Evolutionary conservation across 331 rosid species (phyloP).

Genomic region (Pyrus hybrid): DNA sequence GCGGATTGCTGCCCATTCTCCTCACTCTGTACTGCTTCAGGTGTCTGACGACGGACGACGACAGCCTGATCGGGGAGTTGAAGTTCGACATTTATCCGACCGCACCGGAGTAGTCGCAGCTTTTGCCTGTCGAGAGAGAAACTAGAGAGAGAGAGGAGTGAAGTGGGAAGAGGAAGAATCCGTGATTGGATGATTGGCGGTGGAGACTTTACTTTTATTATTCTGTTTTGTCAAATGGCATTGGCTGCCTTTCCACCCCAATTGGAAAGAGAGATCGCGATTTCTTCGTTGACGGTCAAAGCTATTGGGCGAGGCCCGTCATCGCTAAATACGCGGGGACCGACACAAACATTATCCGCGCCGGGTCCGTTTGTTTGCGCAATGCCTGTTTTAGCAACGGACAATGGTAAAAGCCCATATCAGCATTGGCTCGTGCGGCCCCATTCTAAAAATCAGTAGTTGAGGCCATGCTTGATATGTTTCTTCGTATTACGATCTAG

Average conservation of each 20-base stretch:
- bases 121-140: background rate
- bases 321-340: background rate
- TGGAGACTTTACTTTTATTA: background rate
- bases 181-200: background rate
- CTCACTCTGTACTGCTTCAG: slow-evolving; percentile 28
- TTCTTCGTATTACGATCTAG: accelerated
- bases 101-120: background rate
- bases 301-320: background rate
- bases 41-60: slow-evolving; percentile 41
- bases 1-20: slow-evolving; percentile 16
- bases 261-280: background rate
- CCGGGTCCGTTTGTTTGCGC: background rate
- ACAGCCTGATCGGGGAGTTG: slow-evolving; percentile 43
- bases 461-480: too few species aligned
- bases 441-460: too few species aligned
- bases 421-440: too few species aligned
- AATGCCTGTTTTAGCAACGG: too few species aligned
- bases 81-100: slow-evolving; percentile 33
- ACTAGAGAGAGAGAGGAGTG: background rate
- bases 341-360: background rate
- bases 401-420: too few species aligned
- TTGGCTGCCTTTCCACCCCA: background rate
- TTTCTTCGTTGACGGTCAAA: background rate
- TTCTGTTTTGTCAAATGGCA: background rate
- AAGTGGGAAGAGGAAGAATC: background rate